Evolutionary conservation across 2,329 filamentous ascomycete species (phyloP).

Genomic region (Talaromyces marneffei): DNA sequence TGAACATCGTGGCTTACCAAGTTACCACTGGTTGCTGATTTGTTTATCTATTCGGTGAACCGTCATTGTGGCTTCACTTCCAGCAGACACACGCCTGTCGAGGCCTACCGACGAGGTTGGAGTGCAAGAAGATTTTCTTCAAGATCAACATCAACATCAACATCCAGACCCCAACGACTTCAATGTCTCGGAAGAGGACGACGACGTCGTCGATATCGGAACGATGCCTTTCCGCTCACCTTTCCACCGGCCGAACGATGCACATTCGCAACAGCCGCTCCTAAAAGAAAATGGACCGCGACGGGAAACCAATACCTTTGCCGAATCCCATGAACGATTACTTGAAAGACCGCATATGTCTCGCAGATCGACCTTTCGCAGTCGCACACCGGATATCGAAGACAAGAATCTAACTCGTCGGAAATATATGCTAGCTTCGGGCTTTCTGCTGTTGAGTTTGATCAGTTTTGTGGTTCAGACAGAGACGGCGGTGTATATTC

Average conservation of each 20-base stretch:
- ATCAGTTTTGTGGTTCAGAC: conserved; percentile 90
- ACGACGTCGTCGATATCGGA: conserved; percentile 24
- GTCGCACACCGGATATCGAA: conserved; percentile 63
- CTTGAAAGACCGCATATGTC: conserved; percentile 38
- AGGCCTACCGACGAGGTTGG: conserved; percentile 2
- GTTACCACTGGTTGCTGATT: not conserved
- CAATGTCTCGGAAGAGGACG: conserved; percentile 5
- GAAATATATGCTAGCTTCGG: conserved; percentile 79
- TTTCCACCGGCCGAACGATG: conserved; percentile 43
- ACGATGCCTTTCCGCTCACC: conserved; percentile 44
- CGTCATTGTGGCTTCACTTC: conserved; percentile 14
- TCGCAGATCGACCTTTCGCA: conserved; percentile 65
- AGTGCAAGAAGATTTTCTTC: not conserved
- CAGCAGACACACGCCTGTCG: conserved; percentile 3
- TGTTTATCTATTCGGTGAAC: not conserved
- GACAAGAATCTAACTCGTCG: conserved; percentile 62
- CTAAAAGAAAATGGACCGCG: conserved; percentile 44
- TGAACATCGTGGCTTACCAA: not conserved
- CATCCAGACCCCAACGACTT: conserved; percentile 7
- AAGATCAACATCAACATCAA: not conserved
- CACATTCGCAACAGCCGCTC: conserved; percentile 49
- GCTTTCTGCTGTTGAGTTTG: conserved; percentile 77
- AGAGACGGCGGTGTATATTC: conserved; percentile 90
- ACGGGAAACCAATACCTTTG: conserved; percentile 29
- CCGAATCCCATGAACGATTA: conserved; percentile 30